Evolutionary conservation across 441 rosid species (phyloP), one percentile per base, ranked within the genome.

Genomic region (California macrophylla): DNA sequence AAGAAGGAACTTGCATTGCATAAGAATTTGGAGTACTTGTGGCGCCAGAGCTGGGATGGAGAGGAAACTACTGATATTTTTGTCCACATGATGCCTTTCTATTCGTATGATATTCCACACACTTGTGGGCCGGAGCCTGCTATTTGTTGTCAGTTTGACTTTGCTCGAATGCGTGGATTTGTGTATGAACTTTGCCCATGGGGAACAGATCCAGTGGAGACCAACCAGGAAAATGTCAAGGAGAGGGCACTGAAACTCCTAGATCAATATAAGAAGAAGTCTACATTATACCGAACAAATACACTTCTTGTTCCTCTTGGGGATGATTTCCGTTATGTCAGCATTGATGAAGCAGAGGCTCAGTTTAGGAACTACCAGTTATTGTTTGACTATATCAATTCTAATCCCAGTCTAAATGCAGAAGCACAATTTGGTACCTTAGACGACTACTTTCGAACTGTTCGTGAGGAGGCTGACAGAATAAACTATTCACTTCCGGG

Each of bases 41-140:
- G 98, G 98, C 97, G 97, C 74, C 98, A 94, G 72, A 86, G 91
- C 74, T 94, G 98, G 97, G 97, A 94, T 82, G 79, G 81, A 18
- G 88, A 85, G 69, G 98, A 94, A 81, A 83, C 91, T 25, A 90
- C 98, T 20, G 98, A 94, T 76, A 91, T 91, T 10, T 91, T 94
- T 80, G 90, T 86, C 47, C 98, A 94, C 82, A 91, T 91, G 97
- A 94, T 91, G 98, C 97, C 98, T 20, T 91, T 94, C 72, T 94
- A 91, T 80, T 94, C 97, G 15, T 94, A 94, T 68, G 98, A 94
- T 71, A 76, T 91, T 74, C 97, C 98, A 20, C 97, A 94, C 80
- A 94, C 98, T 24, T 94, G 98, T 79, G 98, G 97, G 2, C 98
- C 98, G 50, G 98, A 94, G 77, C 98, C 98, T 82, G 96, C 98